These are phyloP conservation scores for Penicillium sp. DNA, from an alignment of 2,329 filamentous ascomycete genomes.

Conservation along the genomic window DNA sequence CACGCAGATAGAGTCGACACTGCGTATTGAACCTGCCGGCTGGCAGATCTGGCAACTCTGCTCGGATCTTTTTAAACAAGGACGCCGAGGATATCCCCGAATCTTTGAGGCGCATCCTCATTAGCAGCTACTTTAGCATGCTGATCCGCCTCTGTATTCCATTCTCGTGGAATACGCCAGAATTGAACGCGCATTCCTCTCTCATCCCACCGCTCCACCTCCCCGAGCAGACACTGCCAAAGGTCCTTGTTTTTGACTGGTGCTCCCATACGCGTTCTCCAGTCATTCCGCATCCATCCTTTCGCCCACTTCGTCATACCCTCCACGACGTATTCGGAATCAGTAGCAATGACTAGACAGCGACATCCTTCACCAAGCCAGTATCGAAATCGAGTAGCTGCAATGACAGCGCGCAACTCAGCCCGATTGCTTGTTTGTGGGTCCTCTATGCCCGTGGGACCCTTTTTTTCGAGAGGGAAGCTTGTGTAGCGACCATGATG, in stretches of 20 bases:
- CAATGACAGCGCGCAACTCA: conserved; percentile 56
- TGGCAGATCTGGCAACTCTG: not conserved
- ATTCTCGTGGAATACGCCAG: not conserved
- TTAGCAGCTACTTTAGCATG: not conserved
- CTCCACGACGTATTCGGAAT: conserved; percentile 53
- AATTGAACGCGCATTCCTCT: conserved; percentile 25
- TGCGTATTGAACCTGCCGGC: not conserved
- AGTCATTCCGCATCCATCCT: conserved; percentile 35
- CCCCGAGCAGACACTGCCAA: conserved; percentile 52
- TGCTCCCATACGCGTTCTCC: conserved; percentile 29
- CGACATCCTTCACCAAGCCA: conserved; percentile 49
- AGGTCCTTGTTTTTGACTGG: conserved; percentile 25
- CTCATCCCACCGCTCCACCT: conserved; percentile 36
- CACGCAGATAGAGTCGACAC: no score
- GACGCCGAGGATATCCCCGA: rapidly evolving
- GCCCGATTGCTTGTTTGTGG: conserved; percentile 55
- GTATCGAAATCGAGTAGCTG: conserved; percentile 47
- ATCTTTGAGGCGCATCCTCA: not conserved
- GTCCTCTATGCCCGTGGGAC: not conserved
- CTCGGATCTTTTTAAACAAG: not conserved
- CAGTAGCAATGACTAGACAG: conserved; percentile 54
- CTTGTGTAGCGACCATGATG: no score
- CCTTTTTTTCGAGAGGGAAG: not conserved
- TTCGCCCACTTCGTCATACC: conserved; percentile 50
- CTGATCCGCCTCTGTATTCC: not conserved